Evolutionary conservation across 1,284 basidiomycete genomes (phyloP).

Genomic region (Bjerkandera adusta): DNA sequence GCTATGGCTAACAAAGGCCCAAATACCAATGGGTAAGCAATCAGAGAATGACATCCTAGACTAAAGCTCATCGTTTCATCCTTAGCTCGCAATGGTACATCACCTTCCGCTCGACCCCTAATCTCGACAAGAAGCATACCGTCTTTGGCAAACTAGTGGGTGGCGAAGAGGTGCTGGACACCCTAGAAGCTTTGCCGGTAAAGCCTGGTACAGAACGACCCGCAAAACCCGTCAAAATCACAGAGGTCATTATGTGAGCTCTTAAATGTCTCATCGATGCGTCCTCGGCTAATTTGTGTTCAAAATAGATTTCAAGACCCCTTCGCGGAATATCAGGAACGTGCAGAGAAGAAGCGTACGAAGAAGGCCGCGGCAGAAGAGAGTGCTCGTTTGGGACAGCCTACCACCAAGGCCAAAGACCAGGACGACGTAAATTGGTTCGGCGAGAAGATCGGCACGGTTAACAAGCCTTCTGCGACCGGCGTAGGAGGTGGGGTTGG

Average conservation of each 20-base stretch:
- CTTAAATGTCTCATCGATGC: neutral
- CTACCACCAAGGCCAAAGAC: conserved; percentile 37
- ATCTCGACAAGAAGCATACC: conserved; percentile 87
- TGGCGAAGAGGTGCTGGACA: conserved; percentile 86
- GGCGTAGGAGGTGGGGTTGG: conserved; percentile 43
- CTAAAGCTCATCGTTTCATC: conserved; percentile 9
- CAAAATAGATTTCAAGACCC: conserved; percentile 73
- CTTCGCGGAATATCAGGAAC: conserved; percentile 80
- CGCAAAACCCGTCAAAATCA: conserved; percentile 77
- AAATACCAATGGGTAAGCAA: conserved; percentile 72
- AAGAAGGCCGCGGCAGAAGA: conserved; percentile 59
- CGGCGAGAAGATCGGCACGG: conserved; percentile 69
- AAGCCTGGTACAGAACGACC: conserved; percentile 88
- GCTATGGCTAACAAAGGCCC: conserved; percentile 94
- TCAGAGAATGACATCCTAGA: neutral
- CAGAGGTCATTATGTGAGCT: conserved; percentile 73
- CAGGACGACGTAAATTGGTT: conserved; percentile 74
- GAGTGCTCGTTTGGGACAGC: conserved; percentile 26
- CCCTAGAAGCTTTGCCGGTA: conserved; percentile 78
- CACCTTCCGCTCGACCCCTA: conserved; percentile 78
- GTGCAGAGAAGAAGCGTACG: conserved; percentile 73
- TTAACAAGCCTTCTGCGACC: conserved; percentile 28
- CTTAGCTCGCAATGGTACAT: conserved; percentile 86
- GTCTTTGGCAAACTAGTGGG: conserved; percentile 97
- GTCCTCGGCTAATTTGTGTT: conserved; percentile 7